These are phyloP conservation scores for Austroboletus niveus DNA, from an alignment of 1,284 basidiomycete species.

Conservation along the genomic window DNA sequence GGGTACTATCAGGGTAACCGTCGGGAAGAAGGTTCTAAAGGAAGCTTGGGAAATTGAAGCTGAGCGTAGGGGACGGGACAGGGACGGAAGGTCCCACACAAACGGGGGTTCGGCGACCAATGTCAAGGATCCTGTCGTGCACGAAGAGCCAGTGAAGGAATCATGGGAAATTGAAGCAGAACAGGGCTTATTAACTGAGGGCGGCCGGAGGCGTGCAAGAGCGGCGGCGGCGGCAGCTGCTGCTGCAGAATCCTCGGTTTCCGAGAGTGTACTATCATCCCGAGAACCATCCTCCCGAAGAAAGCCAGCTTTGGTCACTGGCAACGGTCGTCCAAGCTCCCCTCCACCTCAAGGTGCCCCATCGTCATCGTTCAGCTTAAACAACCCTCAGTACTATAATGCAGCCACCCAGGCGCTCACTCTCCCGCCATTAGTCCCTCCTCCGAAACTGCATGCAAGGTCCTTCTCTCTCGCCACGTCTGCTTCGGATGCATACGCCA, in stretches of 20 bases:
- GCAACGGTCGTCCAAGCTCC: constrained; percentile 26
- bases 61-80: constrained; percentile 49
- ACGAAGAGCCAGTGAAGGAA: constrained; percentile 53
- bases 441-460: constrained; percentile 54
- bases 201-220: constrained; percentile 61
- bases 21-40: constrained; percentile 66
- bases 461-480: constrained; percentile 57
- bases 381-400: constrained; percentile 59
- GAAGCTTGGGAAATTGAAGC: constrained; percentile 77
- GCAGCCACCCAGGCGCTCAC: constrained; percentile 53
- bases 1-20: constrained; percentile 52
- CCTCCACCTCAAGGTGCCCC: constrained; percentile 19
- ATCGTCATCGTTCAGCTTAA: constrained; percentile 36
- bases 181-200: constrained; percentile 68
- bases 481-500: constrained; percentile 16
- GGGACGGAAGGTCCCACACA: constrained; percentile 28
- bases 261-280: neutral
- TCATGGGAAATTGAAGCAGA: constrained; percentile 77
- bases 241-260: constrained; percentile 41
- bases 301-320: constrained; percentile 15
- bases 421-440: constrained; percentile 59
- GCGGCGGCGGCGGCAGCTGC: constrained; percentile 42
- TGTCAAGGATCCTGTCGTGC: constrained; percentile 9
- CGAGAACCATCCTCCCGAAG: neutral
- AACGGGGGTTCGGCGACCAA: constrained; percentile 6